A percentile compares a stretch with the other conserved stretches of the same genome.
These are phyloP conservation scores for Oligophagozyma castellii DNA, from an alignment of 1,139 yeast genomes.

Conservation along the genomic window DNA sequence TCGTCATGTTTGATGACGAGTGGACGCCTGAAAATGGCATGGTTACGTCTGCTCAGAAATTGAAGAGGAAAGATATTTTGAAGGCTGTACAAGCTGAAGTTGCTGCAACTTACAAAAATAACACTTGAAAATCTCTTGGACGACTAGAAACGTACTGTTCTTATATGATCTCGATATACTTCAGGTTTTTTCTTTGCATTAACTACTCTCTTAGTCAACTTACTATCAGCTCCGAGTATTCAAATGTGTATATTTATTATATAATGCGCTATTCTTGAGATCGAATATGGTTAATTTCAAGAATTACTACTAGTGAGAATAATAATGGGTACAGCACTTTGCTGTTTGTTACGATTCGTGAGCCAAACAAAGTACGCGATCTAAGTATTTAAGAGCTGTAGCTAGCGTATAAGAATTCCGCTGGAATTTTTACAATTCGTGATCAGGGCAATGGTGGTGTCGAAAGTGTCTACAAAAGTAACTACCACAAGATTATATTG, in stretches of 20 bases:
- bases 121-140: background rate
- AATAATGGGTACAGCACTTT: too few species aligned
- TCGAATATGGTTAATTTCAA: background rate
- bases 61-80: slow-evolving; percentile 86
- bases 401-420: too few species aligned
- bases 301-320: too few species aligned
- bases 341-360: too few species aligned
- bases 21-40: slow-evolving; percentile 97
- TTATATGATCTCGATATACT: background rate
- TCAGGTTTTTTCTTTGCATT: background rate
- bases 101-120: slow-evolving; percentile 35
- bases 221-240: background rate
- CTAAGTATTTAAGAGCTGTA: too few species aligned
- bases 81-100: slow-evolving; percentile 40
- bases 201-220: background rate
- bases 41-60: slow-evolving; percentile 90
- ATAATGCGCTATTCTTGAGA: background rate
- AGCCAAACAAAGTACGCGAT: too few species aligned
- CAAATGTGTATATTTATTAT: background rate
- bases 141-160: background rate
- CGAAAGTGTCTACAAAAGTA: background rate
- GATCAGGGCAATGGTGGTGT: too few species aligned
- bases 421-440: too few species aligned
- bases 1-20: slow-evolving; percentile 73
- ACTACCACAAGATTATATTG: background rate